Evolutionary conservation across 2,329 filamentous ascomycete species (phyloP), one percentile per base, ranked within the genome.

Genomic region (Pezizomycotina sp.): DNA sequence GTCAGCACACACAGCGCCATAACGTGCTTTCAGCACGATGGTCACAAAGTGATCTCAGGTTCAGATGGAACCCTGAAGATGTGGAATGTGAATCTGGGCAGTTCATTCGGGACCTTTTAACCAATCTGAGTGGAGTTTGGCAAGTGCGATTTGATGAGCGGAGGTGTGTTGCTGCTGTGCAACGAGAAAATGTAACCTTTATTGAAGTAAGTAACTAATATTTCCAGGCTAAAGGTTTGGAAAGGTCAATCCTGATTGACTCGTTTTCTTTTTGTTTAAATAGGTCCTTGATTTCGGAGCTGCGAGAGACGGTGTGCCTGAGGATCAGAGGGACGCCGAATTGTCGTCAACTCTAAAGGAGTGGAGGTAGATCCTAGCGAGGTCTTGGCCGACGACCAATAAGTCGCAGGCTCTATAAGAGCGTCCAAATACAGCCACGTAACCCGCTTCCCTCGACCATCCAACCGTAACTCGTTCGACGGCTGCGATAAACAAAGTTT

Each of bases 251-350:
- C 8, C 10, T n/a, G 14, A 3, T 21, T n/a, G 24, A 5, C 6
- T 20, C 41, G 19, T 12, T 9, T 38, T 30, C 28, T 25, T 5
- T 19, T 10, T 16, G 13, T 22, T 9, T 9, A 6, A 12, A 6
- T 48, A 95, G 89, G 86, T 98, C 48, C 76, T 98, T 42, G 89
- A 98, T 60, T 98, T 95, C 59, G 89, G 89, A 41, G 89, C 89
- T 47, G 75, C 80, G 30, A 77, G 89, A 48, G 89, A 98, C 53
- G 86, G 86, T 34, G 70, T 82, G 42, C 71, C 80, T 3, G 66
- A 71, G 10, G 73, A 77, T 46, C 71, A 84, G 50, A 71, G 86
- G 27, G 84, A 27, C 73, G 71, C 49, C 74, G 86, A 29, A 83
- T 84, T 37, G 58, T 77, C n/a, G 60, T 74, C 6, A 71, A 74